Base-by-base conservation (phyloP, 129 eudicot species). In the Flaveria brownii region DNA sequence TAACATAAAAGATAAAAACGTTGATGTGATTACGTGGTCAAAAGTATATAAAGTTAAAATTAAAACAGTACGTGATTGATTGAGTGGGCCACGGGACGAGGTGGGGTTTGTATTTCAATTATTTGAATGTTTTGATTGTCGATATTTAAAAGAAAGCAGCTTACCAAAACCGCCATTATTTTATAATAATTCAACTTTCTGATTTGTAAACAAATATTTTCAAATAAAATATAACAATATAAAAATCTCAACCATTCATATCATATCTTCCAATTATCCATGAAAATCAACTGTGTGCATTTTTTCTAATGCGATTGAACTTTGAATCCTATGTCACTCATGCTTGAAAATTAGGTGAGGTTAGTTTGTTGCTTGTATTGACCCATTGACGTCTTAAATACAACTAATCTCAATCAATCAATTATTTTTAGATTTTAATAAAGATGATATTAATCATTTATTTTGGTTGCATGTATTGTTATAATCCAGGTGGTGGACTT, bases 101-200 rank as follows among this genome's bases (percentile, higher is more conserved):
- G 49, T 45, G 49, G 49, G 49, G 49, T 45, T 45, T 45, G 49
- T 5, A 36, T 36, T n/a, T 41, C 45, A 68, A 77, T 64, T 42
- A 26, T 67, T 77, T 69, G 76, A 68, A 77, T 77, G 59, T 54
- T 41, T 18, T 69, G 68, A 65, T 39, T 77, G 81, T 77, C 45
- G 3, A 15, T 41, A 30, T 68, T 30, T 69, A 23, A 77, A 77
- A 10, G 26, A 46, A 54, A 68, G 70, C 8, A 63, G 12, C 9
- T 56, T 77, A 68, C 59, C 81, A 25, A 56, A 77, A 55, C 46
- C 81, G 57, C 14, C 26, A 11, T 12, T 18, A 30, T n/a, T 56
- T 54, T 75, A 60, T 39, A 45, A 33, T 20, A 10, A 41, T 26
- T 46, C 30, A 23, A 30, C 36, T 68, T 57, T 68, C 81, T 75